phyloP scores from a whole-genome alignment of 2,329 filamentous ascomycete species.

The Lasiodiplodia theobromae region DNA sequence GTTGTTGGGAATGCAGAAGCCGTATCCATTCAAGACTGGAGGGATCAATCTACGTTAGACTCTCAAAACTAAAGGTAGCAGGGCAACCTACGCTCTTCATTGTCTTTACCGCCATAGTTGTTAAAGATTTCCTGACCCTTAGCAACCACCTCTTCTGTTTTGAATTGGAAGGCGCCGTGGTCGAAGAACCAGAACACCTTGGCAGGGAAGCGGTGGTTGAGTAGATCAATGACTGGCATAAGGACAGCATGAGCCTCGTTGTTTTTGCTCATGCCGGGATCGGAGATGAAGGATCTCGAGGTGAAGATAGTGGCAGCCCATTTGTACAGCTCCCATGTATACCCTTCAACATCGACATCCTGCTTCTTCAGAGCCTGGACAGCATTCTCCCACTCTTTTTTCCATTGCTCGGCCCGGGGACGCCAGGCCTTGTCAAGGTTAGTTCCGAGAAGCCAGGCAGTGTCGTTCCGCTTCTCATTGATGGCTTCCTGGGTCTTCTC shows the following conservation, averaged over 20 bases:
- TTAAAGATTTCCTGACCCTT: conserved; percentile 57
- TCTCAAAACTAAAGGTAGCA: background rate
- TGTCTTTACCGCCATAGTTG: conserved; percentile 62
- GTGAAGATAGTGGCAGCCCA: conserved; percentile 62
- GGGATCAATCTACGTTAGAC: background rate
- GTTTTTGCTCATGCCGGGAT: conserved; percentile 37
- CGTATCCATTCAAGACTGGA: conserved; percentile 59
- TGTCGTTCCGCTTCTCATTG: conserved; percentile 35
- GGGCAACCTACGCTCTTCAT: conserved; percentile 52
- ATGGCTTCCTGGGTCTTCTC: conserved; percentile 31
- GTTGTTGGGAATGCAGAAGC: conserved; percentile 58
- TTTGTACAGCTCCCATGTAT: conserved; percentile 51
- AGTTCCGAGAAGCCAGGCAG: conserved; percentile 45
- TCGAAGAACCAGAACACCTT: conserved; percentile 58
- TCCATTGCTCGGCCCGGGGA: conserved; percentile 44
- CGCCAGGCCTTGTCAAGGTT: conserved; percentile 36
- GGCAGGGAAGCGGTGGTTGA: conserved; percentile 57
- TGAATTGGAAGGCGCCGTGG: conserved; percentile 49
- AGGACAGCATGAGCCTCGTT: conserved; percentile 52
- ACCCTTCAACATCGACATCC: background rate
- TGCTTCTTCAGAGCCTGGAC: conserved; percentile 29
- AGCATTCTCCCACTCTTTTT: conserved; percentile 45
- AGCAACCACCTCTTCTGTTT: conserved; percentile 42
- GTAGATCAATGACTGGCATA: conserved; percentile 58
- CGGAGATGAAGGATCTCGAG: conserved; percentile 59